Base-by-base conservation (phyloP, 202 grass and related monocot genomes). In the Setaria viridis region DNA sequence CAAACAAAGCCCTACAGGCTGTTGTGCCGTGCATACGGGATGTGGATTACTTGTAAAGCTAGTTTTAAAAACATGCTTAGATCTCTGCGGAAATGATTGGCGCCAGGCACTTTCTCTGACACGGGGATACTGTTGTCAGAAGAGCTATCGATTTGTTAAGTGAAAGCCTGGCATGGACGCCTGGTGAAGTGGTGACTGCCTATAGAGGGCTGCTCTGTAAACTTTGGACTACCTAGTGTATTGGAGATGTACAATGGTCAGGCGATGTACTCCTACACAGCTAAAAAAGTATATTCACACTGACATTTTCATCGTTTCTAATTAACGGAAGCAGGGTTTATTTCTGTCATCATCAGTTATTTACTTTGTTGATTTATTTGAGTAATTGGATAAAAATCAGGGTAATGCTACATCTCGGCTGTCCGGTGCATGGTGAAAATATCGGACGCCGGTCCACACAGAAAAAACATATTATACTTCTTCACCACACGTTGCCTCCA, bases 21-120 rank as follows among this genome's bases (percentile, higher is more conserved):
- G 87, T 80, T 80, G 6, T 80, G 50, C 56, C 57, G 41, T 19
- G 76, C 57, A 63, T 67, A 25, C 11, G 12, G 12, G 74, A 42
- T 39, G 69, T 1, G 48, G 29, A 9, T 64, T 59, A 48, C 66
- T 69, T 29, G 54, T 82, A 82, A 57, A 30, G 65, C 17, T 11
- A 1, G 3, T 29, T 2, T 2, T 32, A 32, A 33, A 57, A 42
- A 17, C 76, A 65, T 25, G 70, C n/a, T 50, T 34, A 74, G 59
- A 88, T 85, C 66, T 62, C 67, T 70, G 33, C 70, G 19, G 47
- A 83, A 83, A 79, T 88, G 86, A 84, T 84, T 57, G 54, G 86
- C 63, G 21, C 16, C 12, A 46, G 17, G 35, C 45, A 19, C 86
- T 72, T 66, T 80, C 58, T 65, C 86, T 84, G 80, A 73, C 73